A percentile compares a stretch with the other conserved stretches of the same genome.
These are phyloP conservation scores for Polyporus tsugae DNA, from an alignment of 1,284 basidiomycete genomes.

Conservation along the genomic window DNA sequence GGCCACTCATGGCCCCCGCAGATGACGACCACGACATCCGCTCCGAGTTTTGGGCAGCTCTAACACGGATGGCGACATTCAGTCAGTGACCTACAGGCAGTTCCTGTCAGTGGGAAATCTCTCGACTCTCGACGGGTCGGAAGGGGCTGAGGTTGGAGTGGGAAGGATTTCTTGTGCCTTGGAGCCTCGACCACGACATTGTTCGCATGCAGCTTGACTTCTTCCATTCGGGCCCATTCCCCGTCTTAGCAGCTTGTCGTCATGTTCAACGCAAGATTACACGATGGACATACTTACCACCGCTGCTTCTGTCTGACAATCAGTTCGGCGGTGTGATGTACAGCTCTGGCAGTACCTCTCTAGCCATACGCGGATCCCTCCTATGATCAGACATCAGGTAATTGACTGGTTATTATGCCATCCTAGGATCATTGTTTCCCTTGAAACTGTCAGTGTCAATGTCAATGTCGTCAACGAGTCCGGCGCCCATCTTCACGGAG, in stretches of 20 bases:
- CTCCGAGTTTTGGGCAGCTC: background rate
- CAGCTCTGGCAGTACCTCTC: too few species aligned
- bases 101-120: background rate
- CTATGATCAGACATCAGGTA: background rate
- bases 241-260: background rate
- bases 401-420: background rate
- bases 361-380: background rate
- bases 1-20: background rate
- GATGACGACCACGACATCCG: background rate
- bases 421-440: background rate
- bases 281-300: background rate
- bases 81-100: background rate
- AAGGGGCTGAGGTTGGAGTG: background rate
- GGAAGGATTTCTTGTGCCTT: background rate
- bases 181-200: background rate
- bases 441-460: background rate
- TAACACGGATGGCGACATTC: background rate
- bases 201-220: background rate
- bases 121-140: background rate
- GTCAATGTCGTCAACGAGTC: background rate
- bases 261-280: background rate
- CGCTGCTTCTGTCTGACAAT: background rate
- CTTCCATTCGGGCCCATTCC: background rate
- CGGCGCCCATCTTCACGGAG: background rate
- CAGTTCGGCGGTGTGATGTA: background rate